Conservation (phyloP, 495 filamentous ascomycete species). For the Chaetomium fimeti region DNA sequence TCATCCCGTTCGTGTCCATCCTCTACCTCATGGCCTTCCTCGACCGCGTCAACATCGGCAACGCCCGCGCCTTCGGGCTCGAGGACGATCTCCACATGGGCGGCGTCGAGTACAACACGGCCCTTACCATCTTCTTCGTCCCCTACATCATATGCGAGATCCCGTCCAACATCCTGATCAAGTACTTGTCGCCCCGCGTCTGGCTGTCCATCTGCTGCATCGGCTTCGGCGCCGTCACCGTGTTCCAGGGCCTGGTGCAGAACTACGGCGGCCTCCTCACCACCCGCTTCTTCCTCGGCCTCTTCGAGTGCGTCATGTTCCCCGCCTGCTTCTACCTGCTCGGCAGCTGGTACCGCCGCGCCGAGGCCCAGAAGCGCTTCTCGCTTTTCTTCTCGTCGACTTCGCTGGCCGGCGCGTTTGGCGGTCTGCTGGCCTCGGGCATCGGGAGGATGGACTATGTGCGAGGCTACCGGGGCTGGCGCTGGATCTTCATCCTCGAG, state of each 20-base stretch:
- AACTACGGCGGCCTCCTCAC: slow-evolving; percentile 77
- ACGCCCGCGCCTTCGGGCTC: slow-evolving; percentile 64
- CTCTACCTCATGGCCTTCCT: slow-evolving; percentile 86
- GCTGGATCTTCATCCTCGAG: slow-evolving; percentile 78
- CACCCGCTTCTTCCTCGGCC: slow-evolving; percentile 81
- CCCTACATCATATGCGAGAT: slow-evolving; percentile 88
- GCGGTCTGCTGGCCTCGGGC: slow-evolving; percentile 75
- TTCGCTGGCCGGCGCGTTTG: slow-evolving; percentile 81
- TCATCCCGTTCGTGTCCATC: slow-evolving; percentile 78
- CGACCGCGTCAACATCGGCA: slow-evolving; percentile 74
- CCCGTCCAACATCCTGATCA: slow-evolving; percentile 84
- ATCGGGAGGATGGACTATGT: slow-evolving; percentile 79
- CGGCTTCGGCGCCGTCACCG: slow-evolving; percentile 71
- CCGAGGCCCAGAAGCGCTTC: slow-evolving; percentile 84
- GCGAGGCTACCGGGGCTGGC: slow-evolving; percentile 74
- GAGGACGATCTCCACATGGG: slow-evolving; percentile 60
- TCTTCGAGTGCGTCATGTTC: slow-evolving; percentile 90
- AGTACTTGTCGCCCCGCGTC: slow-evolving; percentile 73
- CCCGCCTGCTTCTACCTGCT: slow-evolving; percentile 78
- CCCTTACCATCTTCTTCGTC: slow-evolving; percentile 86
- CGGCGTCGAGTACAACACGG: slow-evolving; percentile 67
- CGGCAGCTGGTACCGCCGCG: slow-evolving; percentile 85
- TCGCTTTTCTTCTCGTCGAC: slow-evolving; percentile 83
- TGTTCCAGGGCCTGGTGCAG: slow-evolving; percentile 74
- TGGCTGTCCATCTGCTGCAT: slow-evolving; percentile 85